Base-by-base conservation (phyloP, 139 green algal genomes). In the Haematococcus sp. region DNA sequence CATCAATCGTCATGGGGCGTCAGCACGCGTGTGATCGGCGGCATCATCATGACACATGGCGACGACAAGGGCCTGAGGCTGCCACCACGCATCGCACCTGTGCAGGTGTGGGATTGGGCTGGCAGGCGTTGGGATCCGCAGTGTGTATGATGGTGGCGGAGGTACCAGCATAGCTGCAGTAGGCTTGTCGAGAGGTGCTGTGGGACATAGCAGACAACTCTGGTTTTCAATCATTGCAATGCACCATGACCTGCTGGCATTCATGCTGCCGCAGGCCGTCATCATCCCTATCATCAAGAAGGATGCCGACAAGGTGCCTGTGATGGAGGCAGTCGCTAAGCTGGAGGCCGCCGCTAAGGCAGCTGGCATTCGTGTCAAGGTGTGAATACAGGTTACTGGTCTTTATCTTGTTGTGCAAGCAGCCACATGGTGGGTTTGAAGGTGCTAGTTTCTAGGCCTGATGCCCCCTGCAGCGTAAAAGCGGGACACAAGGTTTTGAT, bases 31-130 rank as follows among this genome's bases (percentile, higher is more conserved):
- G 82, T 99, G 75, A 83, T 99, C 22, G 87, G 95, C 27, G 96
- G 93, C 58, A 80, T 99, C 79, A 98, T 99, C 87, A 99, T 99
- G 96, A 91, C 89, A 1, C 96, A 99, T 78, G 96, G 96, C 0
- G 96, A 99, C 82, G 94, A 99, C 82, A 86, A 86, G 51, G 96
- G 96, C 4, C 85, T 99, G 40, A 74, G 87, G 2, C 84, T 99
- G 69, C 96, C 96, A 32, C 95, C 96, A 0, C 75, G 77, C 23
- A 64, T 99, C 13, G 94, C 96, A 33, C 96, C 95, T 15, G 81
- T 94, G 15, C 95, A 99, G 90, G 94, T 94, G 67, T 19, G 78
- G 44, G 44, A 54, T n/a, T n/a, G n/a, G n/a, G n/a, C n/a, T n/a
- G n/a, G n/a, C n/a, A n/a, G n/a, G n/a, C n/a, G n/a, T n/a, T n/a